Conservation (phyloP, 2,329 filamentous ascomycete genomes). For the Penicillium griseofulvum region DNA sequence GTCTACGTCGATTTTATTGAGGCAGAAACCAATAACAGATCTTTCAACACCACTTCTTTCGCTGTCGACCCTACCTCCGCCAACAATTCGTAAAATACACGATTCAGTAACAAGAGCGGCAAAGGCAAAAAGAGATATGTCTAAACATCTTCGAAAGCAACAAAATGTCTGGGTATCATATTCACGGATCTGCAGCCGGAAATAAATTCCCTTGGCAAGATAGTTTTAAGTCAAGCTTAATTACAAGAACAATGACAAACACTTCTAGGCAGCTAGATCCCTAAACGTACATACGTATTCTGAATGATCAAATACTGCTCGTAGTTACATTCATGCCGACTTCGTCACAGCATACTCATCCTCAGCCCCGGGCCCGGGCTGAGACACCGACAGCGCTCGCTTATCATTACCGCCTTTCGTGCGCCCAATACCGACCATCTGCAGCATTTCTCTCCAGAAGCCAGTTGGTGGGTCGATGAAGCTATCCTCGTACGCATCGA, state of each 20-base stretch:
- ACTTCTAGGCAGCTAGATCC: not conserved
- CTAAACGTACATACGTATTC: not conserved
- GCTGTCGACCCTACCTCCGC: no score
- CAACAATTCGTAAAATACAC: no score
- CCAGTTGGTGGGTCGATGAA: slow-evolving; percentile 51
- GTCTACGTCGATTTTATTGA: no score
- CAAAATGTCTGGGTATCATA: not conserved
- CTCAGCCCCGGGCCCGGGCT: not conserved
- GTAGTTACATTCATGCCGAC: not conserved
- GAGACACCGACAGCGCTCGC: not conserved
- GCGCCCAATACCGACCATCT: slow-evolving; percentile 39
- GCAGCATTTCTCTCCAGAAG: slow-evolving; percentile 57
- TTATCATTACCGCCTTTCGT: slow-evolving; percentile 19
- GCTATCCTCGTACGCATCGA: slow-evolving; percentile 57
- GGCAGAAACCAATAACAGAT: no score
- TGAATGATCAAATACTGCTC: not conserved
- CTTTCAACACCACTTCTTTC: no score
- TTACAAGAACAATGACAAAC: not conserved
- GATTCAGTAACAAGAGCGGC: no score
- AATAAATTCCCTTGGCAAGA: not conserved
- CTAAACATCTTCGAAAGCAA: not conserved
- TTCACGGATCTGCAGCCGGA: not conserved
- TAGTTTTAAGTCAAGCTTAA: not conserved
- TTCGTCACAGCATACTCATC: not conserved
- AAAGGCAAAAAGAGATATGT: no score